Evolutionary conservation across 495 filamentous ascomycete genomes (phyloP).

Genomic region (Cairneyella variabilis): DNA sequence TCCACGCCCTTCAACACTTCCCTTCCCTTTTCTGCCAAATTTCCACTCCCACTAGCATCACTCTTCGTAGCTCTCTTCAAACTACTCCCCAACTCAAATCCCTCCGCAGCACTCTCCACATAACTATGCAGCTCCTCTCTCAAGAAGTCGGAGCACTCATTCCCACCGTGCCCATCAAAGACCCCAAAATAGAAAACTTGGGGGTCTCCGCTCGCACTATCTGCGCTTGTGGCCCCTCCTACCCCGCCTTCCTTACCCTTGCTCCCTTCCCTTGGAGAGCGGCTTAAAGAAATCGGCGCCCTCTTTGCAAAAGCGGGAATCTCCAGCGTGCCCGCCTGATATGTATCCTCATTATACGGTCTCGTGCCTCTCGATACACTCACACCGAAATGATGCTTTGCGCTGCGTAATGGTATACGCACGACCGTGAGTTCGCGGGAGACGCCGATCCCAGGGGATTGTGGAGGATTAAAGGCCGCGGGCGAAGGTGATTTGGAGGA

Average conservation of each 20-base stretch:
- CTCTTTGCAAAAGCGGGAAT: slow-evolving; percentile 89
- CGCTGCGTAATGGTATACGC: slow-evolving; percentile 88
- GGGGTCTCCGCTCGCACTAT: slow-evolving; percentile 77
- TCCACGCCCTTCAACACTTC: slow-evolving; percentile 23
- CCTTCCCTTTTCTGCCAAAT: slow-evolving; percentile 35
- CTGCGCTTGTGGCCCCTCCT: slow-evolving; percentile 58
- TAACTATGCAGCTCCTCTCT: slow-evolving; percentile 82
- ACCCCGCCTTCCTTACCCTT: too few species aligned
- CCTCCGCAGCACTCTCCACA: slow-evolving; percentile 70
- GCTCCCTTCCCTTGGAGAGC: too few species aligned
- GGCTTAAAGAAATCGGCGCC: slow-evolving; percentile 64
- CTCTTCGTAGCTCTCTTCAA: slow-evolving; percentile 35
- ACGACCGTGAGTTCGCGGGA: slow-evolving; percentile 88
- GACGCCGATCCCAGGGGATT: slow-evolving; percentile 48
- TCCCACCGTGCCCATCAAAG: slow-evolving; percentile 94
- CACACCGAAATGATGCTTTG: slow-evolving; percentile 93
- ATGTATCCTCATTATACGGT: slow-evolving; percentile 86
- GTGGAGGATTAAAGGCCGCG: too few species aligned
- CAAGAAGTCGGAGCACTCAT: slow-evolving; percentile 82
- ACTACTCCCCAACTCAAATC: slow-evolving; percentile 73
- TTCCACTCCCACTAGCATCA: slow-evolving; percentile 6
- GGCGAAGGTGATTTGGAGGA: slow-evolving; percentile 51
- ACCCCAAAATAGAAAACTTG: slow-evolving; percentile 97
- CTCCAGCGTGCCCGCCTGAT: slow-evolving; percentile 91
- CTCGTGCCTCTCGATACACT: slow-evolving; percentile 74